Evolutionary conservation across 1,284 basidiomycete species (phyloP).

Genomic region (Somion occarium): DNA sequence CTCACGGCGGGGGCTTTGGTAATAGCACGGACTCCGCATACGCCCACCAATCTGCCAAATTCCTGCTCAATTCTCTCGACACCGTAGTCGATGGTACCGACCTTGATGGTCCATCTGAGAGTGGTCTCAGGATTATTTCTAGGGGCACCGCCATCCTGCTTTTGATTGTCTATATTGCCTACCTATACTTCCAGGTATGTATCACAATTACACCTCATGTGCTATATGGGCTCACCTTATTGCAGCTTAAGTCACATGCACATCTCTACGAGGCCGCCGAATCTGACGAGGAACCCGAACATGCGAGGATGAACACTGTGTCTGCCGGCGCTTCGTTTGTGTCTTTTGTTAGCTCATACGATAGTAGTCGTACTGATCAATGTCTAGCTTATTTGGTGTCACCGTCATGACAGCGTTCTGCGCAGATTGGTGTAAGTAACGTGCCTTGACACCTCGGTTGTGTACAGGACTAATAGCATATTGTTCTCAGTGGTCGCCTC

Average conservation of each 20-base stretch:
- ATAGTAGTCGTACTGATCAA: background rate
- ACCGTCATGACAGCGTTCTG: slow-evolving; percentile 85
- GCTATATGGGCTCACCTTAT: background rate
- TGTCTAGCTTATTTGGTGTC: slow-evolving; percentile 49
- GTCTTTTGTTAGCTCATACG: background rate
- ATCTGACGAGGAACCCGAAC: slow-evolving; percentile 37
- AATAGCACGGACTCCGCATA: slow-evolving; percentile 7
- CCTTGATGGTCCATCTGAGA: slow-evolving; percentile 29
- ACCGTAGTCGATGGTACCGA: slow-evolving; percentile 15
- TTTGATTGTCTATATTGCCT: slow-evolving; percentile 78
- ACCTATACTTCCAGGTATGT: slow-evolving; percentile 72
- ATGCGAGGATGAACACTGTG: slow-evolving; percentile 63
- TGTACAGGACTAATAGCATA: background rate
- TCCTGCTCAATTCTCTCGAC: slow-evolving; percentile 10
- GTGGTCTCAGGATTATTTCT: slow-evolving; percentile 73
- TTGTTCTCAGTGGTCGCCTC: slow-evolving; percentile 68
- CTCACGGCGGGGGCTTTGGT: slow-evolving; percentile 16
- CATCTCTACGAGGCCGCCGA: slow-evolving; percentile 15
- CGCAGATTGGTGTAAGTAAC: slow-evolving; percentile 66
- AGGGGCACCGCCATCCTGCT: slow-evolving; percentile 83
- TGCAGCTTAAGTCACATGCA: slow-evolving; percentile 35
- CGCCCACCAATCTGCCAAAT: background rate
- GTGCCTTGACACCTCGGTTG: background rate
- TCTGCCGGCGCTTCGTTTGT: slow-evolving; percentile 58
- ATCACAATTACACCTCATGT: background rate